phyloP scores from a whole-genome alignment of 257 asterid genomes.

The Solanum sitiens region DNA sequence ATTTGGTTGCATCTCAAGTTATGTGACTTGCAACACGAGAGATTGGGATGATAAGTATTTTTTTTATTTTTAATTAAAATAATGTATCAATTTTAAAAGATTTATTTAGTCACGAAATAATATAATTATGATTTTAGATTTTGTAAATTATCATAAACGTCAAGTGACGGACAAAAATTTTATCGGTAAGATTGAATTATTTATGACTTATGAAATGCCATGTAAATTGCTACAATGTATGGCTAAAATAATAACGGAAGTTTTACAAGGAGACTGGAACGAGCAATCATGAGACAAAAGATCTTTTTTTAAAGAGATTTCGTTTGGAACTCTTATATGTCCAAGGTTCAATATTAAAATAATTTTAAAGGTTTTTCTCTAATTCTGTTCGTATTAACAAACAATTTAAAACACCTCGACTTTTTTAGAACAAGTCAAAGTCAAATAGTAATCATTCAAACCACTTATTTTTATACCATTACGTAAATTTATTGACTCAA shows the following conservation, averaged over 20 bases:
- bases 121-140: not conserved
- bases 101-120: not conserved
- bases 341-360: not conserved
- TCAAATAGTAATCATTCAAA: not conserved
- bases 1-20: not conserved
- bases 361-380: not conserved
- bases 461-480: not conserved
- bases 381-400: not conserved
- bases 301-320: not conserved
- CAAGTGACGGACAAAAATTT: rapidly evolving
- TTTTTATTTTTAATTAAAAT: not conserved
- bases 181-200: not conserved
- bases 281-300: not conserved
- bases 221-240: not conserved
- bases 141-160: not conserved
- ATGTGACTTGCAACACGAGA: not conserved
- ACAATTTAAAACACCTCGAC: not conserved
- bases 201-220: not conserved
- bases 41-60: not conserved
- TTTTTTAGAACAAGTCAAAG: not conserved
- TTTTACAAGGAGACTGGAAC: not conserved
- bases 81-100: rapidly evolving
- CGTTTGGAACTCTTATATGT: not conserved
- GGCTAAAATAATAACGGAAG: not conserved
- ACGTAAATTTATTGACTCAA: not conserved